These are phyloP conservation scores for Hypoxylon sp. DNA, from an alignment of 2,329 filamentous ascomycete genomes.

Conservation along the genomic window DNA sequence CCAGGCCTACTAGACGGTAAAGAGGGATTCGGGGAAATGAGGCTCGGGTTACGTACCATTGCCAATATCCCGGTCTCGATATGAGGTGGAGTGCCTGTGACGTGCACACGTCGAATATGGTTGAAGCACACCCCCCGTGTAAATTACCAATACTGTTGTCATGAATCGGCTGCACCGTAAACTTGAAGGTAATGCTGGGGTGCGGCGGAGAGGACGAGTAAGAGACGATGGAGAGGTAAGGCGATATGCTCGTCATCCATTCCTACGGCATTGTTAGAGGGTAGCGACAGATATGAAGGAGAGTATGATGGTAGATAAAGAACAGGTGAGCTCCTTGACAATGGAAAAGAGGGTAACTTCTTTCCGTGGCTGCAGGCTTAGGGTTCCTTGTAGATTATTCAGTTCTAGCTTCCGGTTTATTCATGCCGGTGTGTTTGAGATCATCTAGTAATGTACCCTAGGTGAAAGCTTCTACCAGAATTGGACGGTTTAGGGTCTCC, in stretches of 20 bases:
- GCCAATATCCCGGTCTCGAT: slow-evolving; percentile 72
- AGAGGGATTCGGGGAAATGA: neutral
- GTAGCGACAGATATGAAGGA: neutral
- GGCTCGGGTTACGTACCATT: slow-evolving; percentile 48
- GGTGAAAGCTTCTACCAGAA: neutral
- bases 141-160: slow-evolving; percentile 69
- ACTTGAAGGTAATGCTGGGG: slow-evolving; percentile 62
- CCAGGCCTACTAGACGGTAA: neutral
- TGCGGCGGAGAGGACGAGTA: slow-evolving; percentile 55
- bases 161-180: slow-evolving; percentile 65
- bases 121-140: slow-evolving; percentile 75
- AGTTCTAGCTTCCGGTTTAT: neutral
- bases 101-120: slow-evolving; percentile 77
- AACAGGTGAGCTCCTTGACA: neutral
- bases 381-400: neutral
- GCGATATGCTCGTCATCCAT: slow-evolving; percentile 62
- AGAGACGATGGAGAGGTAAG: slow-evolving; percentile 60
- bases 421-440: neutral
- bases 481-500: neutral
- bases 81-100: slow-evolving; percentile 70
- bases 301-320: neutral
- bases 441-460: neutral
- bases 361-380: neutral
- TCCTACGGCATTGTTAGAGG: slow-evolving; percentile 53
- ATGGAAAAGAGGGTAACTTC: too few species aligned